Evolutionary conservation across 352 stramenopile species (phyloP), one percentile per base, ranked within the genome.

Genomic region (Ophiocytium majus): DNA sequence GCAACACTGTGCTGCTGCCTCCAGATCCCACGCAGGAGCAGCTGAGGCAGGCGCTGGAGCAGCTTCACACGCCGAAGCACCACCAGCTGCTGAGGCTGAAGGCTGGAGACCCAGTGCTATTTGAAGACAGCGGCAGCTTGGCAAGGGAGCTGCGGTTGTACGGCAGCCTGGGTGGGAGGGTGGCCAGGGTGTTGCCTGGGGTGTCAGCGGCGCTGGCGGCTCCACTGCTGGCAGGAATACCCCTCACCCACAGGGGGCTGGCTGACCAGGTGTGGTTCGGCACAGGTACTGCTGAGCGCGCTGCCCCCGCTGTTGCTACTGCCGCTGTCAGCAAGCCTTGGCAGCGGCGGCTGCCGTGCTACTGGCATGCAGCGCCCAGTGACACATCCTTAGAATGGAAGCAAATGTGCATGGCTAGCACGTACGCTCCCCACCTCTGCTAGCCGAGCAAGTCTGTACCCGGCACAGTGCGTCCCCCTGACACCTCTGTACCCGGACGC

Each of bases 131-230:
- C 43, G 43, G 14, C 14, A 14, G 5, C n/a, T n/a, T n/a, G n/a
- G n/a, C n/a, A n/a, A n/a, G n/a, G 43, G 43, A 57, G 14, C 5
- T 14, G 5, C 43, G 14, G 5, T 57, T 57, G 43, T 57, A 57
- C 43, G 14, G 43, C 43, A 14, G 5, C 43, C 43, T 57, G 91
- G 19, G 87, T 76, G 49, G 90, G 92, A 85, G 89, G 86, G 92
- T 96, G 34, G 90, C 94, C 0, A 91, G 94, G 36, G 92, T 96
- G 43, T 90, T 96, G 33, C 92, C 96, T 31, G 96, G 96, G 79
- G 95, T 99, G 87, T 98, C 95, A 19, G 95, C 95, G 78, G 94
- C 94, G 66, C 94, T 98, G 64, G 96, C 94, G 32, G 96, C 95
- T 35, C 96, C 96, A 9, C 91, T 98, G 49, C 93, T 96, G 37